A percentile compares a stretch with the other conserved stretches of the same genome.
These are phyloP conservation scores for Apophysomyces variabilis DNA, from an alignment of 371 early-diverging fungal species.

Conservation along the genomic window DNA sequence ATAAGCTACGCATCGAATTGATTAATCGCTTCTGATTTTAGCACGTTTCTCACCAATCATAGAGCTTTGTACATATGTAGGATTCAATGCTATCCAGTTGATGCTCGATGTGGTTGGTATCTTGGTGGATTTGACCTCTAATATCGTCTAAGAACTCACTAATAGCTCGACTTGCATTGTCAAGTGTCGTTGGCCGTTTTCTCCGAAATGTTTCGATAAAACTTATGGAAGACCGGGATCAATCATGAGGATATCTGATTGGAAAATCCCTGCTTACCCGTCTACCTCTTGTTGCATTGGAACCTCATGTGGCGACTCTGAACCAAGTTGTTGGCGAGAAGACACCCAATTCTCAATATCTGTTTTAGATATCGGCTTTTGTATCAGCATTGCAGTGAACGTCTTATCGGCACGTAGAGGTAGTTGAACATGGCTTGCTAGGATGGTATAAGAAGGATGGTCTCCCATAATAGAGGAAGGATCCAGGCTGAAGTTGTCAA, in stretches of 20 bases:
- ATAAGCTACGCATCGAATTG: constrained; percentile 1
- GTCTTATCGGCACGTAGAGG: constrained; percentile 29
- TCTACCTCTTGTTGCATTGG: neutral
- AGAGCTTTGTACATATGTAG: constrained; percentile 45
- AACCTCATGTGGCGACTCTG: neutral
- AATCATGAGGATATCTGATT: neutral
- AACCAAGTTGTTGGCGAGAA: constrained; percentile 10
- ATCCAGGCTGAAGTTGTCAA: constrained; percentile 61
- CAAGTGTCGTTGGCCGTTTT: constrained; percentile 34
- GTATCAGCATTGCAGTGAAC: constrained; percentile 47
- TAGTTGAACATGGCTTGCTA: constrained; percentile 53
- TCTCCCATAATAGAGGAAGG: constrained; percentile 76
- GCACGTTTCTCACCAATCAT: constrained; percentile 31
- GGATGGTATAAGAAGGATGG: constrained; percentile 45
- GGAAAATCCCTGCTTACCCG: neutral
- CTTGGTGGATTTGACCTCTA: neutral
- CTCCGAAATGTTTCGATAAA: constrained; percentile 40
- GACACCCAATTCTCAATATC: constrained; percentile 43
- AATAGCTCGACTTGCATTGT: constrained; percentile 26
- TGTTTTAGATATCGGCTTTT: constrained; percentile 46
- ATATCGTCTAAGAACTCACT: constrained; percentile 39
- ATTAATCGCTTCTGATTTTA: constrained; percentile 13
- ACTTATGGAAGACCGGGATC: neutral
- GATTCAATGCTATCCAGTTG: constrained; percentile 45
- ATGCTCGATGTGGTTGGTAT: constrained; percentile 20